phyloP scores from a whole-genome alignment of 345 rosid genomes.

The Dipteronia dyeriana region DNA sequence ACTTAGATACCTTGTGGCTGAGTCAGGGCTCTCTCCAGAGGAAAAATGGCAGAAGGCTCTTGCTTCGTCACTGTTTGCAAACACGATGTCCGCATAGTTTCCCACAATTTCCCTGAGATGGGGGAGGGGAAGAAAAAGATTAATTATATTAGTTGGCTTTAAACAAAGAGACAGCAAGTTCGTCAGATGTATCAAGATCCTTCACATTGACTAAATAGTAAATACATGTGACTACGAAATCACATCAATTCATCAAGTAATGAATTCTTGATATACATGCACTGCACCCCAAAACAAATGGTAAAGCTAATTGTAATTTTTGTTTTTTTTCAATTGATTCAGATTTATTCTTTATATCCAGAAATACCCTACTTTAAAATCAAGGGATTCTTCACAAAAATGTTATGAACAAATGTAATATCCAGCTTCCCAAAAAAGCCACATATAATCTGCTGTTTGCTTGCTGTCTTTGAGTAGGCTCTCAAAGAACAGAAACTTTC shows the following conservation, averaged over 20 bases:
- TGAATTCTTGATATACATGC: neutral
- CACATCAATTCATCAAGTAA: neutral
- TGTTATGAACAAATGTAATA: neutral
- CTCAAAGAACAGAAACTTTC: neutral
- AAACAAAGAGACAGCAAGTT: neutral
- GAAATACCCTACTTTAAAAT: neutral
- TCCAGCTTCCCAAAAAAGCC: neutral
- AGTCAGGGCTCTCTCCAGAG: constrained; percentile 61
- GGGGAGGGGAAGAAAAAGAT: neutral
- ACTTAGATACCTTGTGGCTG: constrained; percentile 84
- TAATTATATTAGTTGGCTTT: neutral
- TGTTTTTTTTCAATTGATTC: neutral
- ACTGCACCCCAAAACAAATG: neutral
- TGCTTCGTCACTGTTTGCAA: constrained; percentile 91
- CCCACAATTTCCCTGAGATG: constrained; percentile 79
- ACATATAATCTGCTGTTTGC: neutral
- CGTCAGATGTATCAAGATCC: neutral
- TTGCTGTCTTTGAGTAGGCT: neutral
- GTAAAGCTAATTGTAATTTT: neutral
- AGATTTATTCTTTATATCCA: neutral
- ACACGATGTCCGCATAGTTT: constrained; percentile 74
- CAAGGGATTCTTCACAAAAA: neutral
- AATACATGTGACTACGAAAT: neutral
- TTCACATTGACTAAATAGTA: neutral
- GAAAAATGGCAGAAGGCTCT: constrained; percentile 83